Percentiles rank a stretch among this genome's conserved stretches.
phyloP scores from a whole-genome alignment of 345 rosid genomes.

The Bruguiera parviflora region DNA sequence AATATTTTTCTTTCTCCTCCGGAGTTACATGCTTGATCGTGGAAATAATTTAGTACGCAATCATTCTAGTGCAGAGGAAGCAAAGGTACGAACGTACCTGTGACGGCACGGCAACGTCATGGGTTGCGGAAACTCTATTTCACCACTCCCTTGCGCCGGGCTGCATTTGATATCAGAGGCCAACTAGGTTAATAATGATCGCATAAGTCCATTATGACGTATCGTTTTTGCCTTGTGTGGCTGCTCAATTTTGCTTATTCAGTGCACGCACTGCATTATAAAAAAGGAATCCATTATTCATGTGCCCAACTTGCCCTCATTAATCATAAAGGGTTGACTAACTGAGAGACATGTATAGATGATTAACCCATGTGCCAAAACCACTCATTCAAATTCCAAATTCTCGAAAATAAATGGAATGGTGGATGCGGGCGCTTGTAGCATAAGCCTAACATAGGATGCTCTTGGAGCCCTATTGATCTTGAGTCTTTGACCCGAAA shows the following conservation, averaged over 20 bases:
- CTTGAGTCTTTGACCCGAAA: background rate
- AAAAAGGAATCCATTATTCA: background rate
- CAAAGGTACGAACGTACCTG: slow-evolving; percentile 9
- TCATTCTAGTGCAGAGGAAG: slow-evolving; percentile 12
- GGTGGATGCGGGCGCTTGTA: background rate
- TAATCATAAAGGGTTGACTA: slow-evolving; percentile 21
- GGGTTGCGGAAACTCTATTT: slow-evolving; percentile 6
- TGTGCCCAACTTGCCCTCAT: no score
- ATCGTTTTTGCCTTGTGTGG: no score
- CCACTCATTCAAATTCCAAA: background rate
- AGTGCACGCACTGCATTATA: no score
- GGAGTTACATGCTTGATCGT: slow-evolving; percentile 23
- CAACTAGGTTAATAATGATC: background rate
- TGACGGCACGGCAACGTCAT: slow-evolving; percentile 45
- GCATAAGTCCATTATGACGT: no score
- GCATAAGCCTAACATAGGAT: slow-evolving; percentile 13
- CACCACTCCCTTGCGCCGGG: background rate
- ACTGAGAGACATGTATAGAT: background rate
- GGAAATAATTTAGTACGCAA: slow-evolving; percentile 15
- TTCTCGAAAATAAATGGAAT: background rate
- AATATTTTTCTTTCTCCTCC: background rate
- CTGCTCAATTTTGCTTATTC: no score
- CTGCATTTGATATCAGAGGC: background rate
- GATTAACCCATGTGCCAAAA: no score
- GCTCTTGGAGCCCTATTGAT: background rate